Conservation (phyloP, 208 protist genomes). For the Crithidia fasciculata region DNA sequence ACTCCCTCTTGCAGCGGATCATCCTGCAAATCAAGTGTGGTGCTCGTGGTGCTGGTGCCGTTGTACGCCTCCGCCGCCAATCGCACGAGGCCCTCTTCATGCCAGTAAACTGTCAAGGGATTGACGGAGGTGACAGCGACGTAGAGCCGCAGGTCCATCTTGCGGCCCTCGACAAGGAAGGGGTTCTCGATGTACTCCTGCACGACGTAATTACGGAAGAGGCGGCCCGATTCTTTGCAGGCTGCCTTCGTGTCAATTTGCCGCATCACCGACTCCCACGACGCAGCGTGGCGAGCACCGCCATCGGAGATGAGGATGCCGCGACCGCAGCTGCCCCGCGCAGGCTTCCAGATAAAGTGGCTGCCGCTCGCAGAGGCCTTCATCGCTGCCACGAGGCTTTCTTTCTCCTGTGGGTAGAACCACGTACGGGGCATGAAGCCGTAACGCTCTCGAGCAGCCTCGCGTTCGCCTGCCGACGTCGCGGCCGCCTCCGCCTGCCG, state of each 20-base stretch:
- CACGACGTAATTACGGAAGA: conserved; percentile 82
- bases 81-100: conserved; percentile 94
- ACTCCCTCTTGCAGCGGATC: no score
- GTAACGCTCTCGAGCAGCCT: conserved; percentile 34
- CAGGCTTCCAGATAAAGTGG: conserved; percentile 91
- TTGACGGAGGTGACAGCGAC: conserved; percentile 92
- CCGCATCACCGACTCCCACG: conserved; percentile 58
- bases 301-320: conserved; percentile 82
- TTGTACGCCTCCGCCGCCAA: conserved; percentile 93
- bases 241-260: conserved; percentile 58
- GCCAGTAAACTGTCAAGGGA: conserved; percentile 88
- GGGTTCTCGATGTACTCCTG: conserved; percentile 95
- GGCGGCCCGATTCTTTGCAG: conserved; percentile 20
- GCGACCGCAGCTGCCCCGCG: conserved; percentile 88
- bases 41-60: neutral
- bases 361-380: conserved; percentile 26
- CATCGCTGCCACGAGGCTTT: conserved; percentile 49
- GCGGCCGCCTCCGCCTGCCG: conserved; percentile 6
- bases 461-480: conserved; percentile 7
- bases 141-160: conserved; percentile 96
- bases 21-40: no score
- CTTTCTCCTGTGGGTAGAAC: conserved; percentile 80
- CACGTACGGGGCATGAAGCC: conserved; percentile 81
- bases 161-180: conserved; percentile 91
- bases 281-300: conserved; percentile 37